phyloP scores from a whole-genome alignment of 371 early-diverging fungal genomes.

The Choanephora cucurbitarum region DNA sequence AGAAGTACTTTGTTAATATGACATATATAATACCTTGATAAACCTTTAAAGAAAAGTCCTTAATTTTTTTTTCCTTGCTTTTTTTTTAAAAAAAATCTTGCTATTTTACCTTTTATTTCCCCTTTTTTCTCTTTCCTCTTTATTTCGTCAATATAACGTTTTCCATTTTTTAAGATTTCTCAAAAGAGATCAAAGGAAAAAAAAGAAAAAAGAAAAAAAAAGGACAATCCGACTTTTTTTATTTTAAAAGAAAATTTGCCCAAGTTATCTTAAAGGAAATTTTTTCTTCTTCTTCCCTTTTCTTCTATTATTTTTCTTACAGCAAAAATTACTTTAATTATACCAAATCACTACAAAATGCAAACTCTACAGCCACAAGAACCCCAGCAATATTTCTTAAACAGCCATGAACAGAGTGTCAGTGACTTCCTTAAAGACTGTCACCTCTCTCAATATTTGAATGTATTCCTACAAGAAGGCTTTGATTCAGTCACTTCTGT shows the following conservation, averaged over 20 bases:
- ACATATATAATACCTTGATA: neutral
- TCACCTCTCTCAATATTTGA: slow-evolving; percentile 33
- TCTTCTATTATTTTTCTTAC: neutral
- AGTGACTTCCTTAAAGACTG: slow-evolving; percentile 25
- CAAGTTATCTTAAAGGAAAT: neutral
- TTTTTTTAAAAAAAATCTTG: neutral
- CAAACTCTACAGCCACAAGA: slow-evolving; percentile 1
- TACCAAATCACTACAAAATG: neutral
- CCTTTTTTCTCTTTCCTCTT: neutral
- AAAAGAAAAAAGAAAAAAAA: no score
- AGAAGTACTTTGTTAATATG: neutral
- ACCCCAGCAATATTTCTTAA: neutral
- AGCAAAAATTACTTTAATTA: neutral
- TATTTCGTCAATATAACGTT: neutral
- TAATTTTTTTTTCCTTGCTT: neutral
- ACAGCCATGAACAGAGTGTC: slow-evolving; percentile 13
- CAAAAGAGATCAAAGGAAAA: no score
- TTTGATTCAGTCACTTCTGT: slow-evolving; percentile 44
- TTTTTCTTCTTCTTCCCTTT: neutral
- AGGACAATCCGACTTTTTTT: no score
- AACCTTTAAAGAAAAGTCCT: neutral
- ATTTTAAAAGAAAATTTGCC: no score
- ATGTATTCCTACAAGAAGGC: slow-evolving; percentile 36
- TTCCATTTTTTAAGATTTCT: no score
- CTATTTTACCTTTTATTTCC: neutral